Evolutionary conservation across 2,329 filamentous ascomycete genomes (phyloP), one percentile per base, ranked within the genome.

Genomic region (Akanthomyces muscarius): DNA sequence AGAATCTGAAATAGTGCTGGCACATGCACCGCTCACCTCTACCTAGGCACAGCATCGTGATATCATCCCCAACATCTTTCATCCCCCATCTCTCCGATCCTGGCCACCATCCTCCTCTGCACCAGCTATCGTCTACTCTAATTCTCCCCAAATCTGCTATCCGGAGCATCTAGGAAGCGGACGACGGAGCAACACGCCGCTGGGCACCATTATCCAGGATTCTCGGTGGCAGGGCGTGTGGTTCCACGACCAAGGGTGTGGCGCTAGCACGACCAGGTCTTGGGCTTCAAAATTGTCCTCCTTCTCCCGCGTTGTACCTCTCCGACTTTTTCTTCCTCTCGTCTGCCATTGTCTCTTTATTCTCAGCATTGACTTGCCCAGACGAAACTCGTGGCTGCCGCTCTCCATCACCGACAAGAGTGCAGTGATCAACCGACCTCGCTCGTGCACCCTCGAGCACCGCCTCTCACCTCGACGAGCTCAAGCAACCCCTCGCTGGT

Each of bases 161-260:
- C 54, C 41, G 25, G 54, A 57, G 23, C 41, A 36, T 57, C 38
- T 16, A 55, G 54, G 54, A 57, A 57, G 28, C 42, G 54, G 54
- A 36, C 11, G 23, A 57, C 41, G 54, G 54, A 57, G 54, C 42
- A 47, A 57, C 36, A 30, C 47, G 10, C 47, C 7, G 47, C 25
- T 21, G 21, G 21, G 25, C 50, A 16, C 14, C 38, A 41, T 28
- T 52, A 28, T 28, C 47, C 14, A 3, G 10, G 18, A 36, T 6
- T 21, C 13, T 52, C 28, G 18, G 38, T 41, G 38, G 38, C 13
- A 18, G 54, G 42, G 28, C 28, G 44, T 6, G 41, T 33, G 42
- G 2, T 10, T 47, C 13, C 11, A 5, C 23, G 14, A 11, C 18
- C 4, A 47, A 21, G 54, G 54, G 54, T 13, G 54, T 57, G 54